These are phyloP conservation scores for Bryoglossum gracile DNA, from an alignment of 495 filamentous ascomycete genomes.

Conservation along the genomic window DNA sequence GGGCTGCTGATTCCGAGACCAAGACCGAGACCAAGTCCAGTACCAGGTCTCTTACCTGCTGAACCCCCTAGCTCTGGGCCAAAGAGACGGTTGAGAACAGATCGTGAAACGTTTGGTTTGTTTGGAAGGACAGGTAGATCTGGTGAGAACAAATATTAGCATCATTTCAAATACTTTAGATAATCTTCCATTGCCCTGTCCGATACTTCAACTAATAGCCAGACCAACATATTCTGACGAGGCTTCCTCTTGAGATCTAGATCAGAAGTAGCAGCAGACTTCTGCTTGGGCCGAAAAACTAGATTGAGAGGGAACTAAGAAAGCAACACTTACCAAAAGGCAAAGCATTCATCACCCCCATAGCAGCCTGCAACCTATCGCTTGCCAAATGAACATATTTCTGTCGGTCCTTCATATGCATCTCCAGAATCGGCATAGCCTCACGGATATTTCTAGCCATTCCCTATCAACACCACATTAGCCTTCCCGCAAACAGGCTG, in stretches of 20 bases:
- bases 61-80: background rate
- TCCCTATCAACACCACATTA: background rate
- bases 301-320: background rate
- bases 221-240: too few species aligned
- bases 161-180: too few species aligned
- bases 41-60: background rate
- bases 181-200: too few species aligned
- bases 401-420: constrained; percentile 8
- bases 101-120: background rate
- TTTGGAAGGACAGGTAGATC: too few species aligned
- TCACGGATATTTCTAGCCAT: background rate
- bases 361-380: constrained; percentile 14
- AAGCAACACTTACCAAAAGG: constrained; percentile 7
- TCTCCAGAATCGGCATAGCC: background rate
- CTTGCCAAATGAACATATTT: constrained; percentile 3
- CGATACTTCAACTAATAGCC: background rate
- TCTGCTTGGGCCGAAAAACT: background rate
- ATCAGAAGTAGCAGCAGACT: background rate
- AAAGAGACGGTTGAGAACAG: background rate
- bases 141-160: too few species aligned
- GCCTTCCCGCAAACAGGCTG: too few species aligned
- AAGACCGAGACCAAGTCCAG: background rate
- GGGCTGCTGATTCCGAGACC: background rate
- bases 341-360: constrained; percentile 10
- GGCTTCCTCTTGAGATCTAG: background rate